Conservation (phyloP, 805 yeast genomes). For the Kuraishia piskuri region DNA sequence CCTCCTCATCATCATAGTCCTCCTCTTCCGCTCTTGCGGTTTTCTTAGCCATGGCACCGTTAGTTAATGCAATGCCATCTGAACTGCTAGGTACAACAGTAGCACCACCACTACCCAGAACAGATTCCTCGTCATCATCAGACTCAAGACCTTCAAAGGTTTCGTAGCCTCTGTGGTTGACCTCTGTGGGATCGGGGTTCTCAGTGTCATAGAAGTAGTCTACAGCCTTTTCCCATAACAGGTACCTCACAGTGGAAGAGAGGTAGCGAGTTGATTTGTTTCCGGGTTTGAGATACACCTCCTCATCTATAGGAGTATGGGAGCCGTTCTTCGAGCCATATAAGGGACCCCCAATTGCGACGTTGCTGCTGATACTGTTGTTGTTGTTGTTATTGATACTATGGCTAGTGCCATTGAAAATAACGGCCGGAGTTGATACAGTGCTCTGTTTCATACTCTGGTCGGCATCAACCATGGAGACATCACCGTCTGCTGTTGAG, state of each 20-base stretch:
- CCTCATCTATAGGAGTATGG: constrained; percentile 6
- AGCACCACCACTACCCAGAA: constrained; percentile 20
- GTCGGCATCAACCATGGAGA: constrained; percentile 2
- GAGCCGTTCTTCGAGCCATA: neutral
- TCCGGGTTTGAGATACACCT: constrained; percentile 36
- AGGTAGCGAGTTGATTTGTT: constrained; percentile 40
- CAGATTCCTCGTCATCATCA: constrained; percentile 15
- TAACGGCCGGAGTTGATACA: neutral
- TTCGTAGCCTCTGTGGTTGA: constrained; percentile 3
- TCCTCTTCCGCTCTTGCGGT: constrained; percentile 19
- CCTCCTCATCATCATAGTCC: constrained; percentile 24
- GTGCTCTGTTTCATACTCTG: neutral
- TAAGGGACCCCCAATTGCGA: neutral
- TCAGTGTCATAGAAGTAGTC: constrained; percentile 30
- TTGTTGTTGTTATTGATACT: neutral
- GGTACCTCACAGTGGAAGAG: constrained; percentile 57
- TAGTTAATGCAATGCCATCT: constrained; percentile 6
- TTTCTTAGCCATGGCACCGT: neutral
- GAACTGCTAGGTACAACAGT: too few relatives aligned
- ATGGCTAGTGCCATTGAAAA: neutral
- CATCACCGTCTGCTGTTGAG: constrained; percentile 9
- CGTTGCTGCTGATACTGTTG: too few relatives aligned
- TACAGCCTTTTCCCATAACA: constrained; percentile 65
- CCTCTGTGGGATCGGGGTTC: constrained; percentile 12
- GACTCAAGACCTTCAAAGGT: constrained; percentile 17